These are phyloP conservation scores for Suillus hirtellus DNA, from an alignment of 768 basidiomycete genomes.

Conservation along the genomic window DNA sequence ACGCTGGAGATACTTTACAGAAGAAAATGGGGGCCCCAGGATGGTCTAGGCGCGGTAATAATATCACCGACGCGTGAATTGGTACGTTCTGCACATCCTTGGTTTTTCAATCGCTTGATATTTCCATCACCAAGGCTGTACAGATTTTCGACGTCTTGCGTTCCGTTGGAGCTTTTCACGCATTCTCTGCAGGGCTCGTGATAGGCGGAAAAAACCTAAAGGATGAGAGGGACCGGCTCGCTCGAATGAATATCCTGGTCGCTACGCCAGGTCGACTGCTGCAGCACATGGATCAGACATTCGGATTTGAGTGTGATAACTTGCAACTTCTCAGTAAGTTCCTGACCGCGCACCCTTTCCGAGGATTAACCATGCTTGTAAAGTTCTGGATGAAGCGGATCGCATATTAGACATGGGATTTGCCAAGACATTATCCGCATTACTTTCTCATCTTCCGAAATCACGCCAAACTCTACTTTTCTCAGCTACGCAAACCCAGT, in stretches of 20 bases:
- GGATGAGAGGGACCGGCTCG: conserved; percentile 85
- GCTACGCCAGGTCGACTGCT: conserved; percentile 93
- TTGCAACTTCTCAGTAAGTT: conserved; percentile 85
- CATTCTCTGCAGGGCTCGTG: conserved; percentile 91
- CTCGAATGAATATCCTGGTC: conserved; percentile 97
- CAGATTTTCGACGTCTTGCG: conserved; percentile 97
- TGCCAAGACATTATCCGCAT: conserved; percentile 81
- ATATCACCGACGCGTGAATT: conserved; percentile 94
- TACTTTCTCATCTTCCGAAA: conserved; percentile 88
- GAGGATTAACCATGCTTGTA: conserved; percentile 26
- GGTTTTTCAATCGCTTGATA: not conserved
- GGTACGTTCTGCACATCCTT: conserved; percentile 43
- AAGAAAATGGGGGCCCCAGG: conserved; percentile 69
- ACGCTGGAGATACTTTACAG: conserved; percentile 64
- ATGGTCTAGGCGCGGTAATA: conserved; percentile 83
- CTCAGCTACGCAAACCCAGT: conserved; percentile 94
- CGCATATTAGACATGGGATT: conserved; percentile 98
- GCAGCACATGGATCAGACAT: conserved; percentile 98
- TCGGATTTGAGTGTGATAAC: conserved; percentile 89
- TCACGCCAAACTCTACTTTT: conserved; percentile 94
- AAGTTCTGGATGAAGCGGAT: conserved; percentile 94
- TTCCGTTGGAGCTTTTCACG: conserved; percentile 89
- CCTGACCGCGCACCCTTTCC: not conserved
- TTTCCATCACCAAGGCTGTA: conserved; percentile 64
- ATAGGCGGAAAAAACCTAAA: conserved; percentile 96